Evolutionary conservation across 148 eudicot genomes (phyloP).

Genomic region (Rhododendron mucronatum): DNA sequence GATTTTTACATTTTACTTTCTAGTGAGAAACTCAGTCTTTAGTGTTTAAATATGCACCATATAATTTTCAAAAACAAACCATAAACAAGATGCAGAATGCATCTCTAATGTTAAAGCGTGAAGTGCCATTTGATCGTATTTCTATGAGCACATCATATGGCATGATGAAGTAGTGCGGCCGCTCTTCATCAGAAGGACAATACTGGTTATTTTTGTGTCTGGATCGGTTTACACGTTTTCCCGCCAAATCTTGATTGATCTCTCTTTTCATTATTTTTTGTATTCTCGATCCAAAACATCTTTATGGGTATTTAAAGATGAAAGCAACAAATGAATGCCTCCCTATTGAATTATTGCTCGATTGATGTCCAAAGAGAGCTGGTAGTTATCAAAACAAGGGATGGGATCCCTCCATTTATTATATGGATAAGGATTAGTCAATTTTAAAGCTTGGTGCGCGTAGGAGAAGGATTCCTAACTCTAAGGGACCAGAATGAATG

Average conservation of each 20-base stretch:
- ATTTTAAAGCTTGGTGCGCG: neutral
- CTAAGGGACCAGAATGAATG: neutral
- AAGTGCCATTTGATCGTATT: neutral
- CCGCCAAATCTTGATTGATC: neutral
- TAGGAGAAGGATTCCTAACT: neutral
- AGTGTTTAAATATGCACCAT: no score
- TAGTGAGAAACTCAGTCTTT: no score
- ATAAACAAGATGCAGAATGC: no score
- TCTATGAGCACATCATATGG: neutral
- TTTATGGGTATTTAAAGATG: neutral
- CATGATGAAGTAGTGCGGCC: neutral
- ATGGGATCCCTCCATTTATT: no score
- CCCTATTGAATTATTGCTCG: neutral
- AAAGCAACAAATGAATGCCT: neutral
- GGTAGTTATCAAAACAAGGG: neutral
- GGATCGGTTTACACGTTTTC: neutral
- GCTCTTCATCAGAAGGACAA: no score
- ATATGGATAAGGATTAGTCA: no score
- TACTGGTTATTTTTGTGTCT: neutral
- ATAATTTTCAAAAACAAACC: no score
- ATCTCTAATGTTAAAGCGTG: no score
- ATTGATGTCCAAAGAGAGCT: neutral
- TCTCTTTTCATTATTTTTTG: no score
- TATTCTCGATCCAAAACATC: neutral
- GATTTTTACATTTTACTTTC: no score